These are phyloP conservation scores for Penicillium daleae DNA, from an alignment of 495 filamentous ascomycete genomes.

Conservation along the genomic window DNA sequence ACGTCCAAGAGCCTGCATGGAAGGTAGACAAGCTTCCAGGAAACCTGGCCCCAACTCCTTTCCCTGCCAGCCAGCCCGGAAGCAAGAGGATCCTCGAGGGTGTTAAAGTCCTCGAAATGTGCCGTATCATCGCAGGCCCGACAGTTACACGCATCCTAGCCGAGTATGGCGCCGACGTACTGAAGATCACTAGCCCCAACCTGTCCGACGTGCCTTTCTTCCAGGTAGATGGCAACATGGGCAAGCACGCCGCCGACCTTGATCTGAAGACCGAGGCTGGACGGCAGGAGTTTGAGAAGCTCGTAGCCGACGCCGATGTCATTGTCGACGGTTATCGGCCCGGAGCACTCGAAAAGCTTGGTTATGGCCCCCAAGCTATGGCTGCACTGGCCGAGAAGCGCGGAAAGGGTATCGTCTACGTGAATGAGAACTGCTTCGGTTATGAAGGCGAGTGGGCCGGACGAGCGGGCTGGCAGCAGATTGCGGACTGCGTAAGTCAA, in stretches of 20 bases:
- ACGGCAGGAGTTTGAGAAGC: constrained; percentile 58
- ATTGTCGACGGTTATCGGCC: constrained; percentile 72
- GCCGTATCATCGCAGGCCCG: constrained; percentile 63
- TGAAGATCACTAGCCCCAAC: constrained; percentile 70
- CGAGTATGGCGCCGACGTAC: constrained; percentile 68
- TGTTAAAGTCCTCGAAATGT: constrained; percentile 66
- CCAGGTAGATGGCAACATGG: constrained; percentile 78
- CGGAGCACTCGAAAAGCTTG: constrained; percentile 65
- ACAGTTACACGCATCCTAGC: constrained; percentile 67
- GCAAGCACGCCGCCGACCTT: constrained; percentile 62
- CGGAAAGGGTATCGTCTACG: constrained; percentile 68
- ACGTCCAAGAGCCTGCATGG: constrained; percentile 56
- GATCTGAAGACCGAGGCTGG: constrained; percentile 61
- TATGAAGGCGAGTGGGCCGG: constrained; percentile 53
- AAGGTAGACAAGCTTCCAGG: constrained; percentile 52
- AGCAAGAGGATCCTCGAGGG: constrained; percentile 38
- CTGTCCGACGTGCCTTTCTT: constrained; percentile 79
- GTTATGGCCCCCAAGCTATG: constrained; percentile 60
- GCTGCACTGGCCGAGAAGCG: constrained; percentile 53
- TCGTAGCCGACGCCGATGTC: constrained; percentile 62
- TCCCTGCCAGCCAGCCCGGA: constrained; percentile 41
- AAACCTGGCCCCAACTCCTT: constrained; percentile 56
- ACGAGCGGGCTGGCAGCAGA: constrained; percentile 59
- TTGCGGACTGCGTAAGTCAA: constrained; percentile 53
- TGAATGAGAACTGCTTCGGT: constrained; percentile 76